phyloP scores from a whole-genome alignment of 352 stramenopile species.

The Pythium plurisporium region DNA sequence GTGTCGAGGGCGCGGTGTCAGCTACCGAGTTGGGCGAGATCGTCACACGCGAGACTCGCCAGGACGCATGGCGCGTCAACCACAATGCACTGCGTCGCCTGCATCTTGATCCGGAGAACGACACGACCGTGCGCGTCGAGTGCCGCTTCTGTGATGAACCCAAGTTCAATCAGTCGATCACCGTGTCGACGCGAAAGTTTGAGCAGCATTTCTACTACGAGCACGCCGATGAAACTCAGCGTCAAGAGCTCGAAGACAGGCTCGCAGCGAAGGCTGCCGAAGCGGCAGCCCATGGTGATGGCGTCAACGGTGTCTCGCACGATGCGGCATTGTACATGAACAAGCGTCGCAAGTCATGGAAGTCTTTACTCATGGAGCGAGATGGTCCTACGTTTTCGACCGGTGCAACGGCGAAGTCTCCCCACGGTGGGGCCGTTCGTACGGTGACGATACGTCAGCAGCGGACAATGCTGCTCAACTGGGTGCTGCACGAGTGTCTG shows the following conservation, averaged over 20 bases:
- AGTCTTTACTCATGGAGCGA: slow-evolving; percentile 5
- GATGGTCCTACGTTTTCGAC: not conserved
- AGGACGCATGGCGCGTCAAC: slow-evolving; percentile 26
- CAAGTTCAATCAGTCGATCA: slow-evolving; percentile 29
- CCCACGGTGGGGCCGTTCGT: not conserved
- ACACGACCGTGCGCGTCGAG: slow-evolving; percentile 23
- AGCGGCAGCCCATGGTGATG: not conserved
- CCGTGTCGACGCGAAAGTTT: slow-evolving; percentile 26
- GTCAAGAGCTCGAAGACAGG: slow-evolving; percentile 8
- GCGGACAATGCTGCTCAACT: slow-evolving; percentile 11
- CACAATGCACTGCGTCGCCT: slow-evolving; percentile 23
- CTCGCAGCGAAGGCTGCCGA: slow-evolving; percentile 1
- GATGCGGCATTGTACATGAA: not conserved
- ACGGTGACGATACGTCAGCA: slow-evolving; percentile 1
- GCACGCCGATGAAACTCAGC: slow-evolving; percentile 15
- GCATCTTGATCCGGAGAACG: slow-evolving; percentile 13
- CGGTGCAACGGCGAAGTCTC: not conserved
- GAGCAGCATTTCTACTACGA: slow-evolving; percentile 23
- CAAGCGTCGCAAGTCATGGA: slow-evolving; percentile 17
- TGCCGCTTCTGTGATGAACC: slow-evolving; percentile 18
- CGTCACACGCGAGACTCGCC: slow-evolving; percentile 17
- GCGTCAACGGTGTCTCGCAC: not conserved
- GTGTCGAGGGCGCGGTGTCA: not conserved
- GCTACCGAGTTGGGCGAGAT: not conserved
- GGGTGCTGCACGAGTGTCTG: slow-evolving; percentile 8